A percentile compares a stretch with the other conserved stretches of the same genome.
Conservation (phyloP, 179 eudicot species). For the Nepenthes alata region DNA sequence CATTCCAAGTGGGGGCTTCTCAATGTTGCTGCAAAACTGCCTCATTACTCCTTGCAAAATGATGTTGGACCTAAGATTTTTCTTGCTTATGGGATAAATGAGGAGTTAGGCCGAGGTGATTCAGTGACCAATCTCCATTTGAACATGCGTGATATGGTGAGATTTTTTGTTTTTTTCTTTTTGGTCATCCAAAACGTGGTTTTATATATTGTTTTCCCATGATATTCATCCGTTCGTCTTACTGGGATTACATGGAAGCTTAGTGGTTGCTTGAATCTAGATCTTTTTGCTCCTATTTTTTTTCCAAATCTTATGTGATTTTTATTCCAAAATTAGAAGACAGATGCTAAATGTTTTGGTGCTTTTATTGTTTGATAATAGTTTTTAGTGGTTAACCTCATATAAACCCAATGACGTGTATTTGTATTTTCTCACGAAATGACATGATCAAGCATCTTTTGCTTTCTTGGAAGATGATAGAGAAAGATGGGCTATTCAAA, state of each 20-base stretch:
- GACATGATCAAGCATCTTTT: no score
- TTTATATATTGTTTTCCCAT: neutral
- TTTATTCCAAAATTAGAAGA: no score
- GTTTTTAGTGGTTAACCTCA: no score
- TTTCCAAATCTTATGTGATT: no score
- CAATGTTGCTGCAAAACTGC: slow-evolving; percentile 93
- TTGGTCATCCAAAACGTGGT: slow-evolving; percentile 7
- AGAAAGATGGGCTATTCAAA: neutral
- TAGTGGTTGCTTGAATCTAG: neutral
- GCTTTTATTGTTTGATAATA: no score
- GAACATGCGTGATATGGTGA: slow-evolving; percentile 91
- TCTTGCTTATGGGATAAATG: slow-evolving; percentile 63
- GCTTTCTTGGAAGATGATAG: no score
- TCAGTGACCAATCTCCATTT: slow-evolving; percentile 69
- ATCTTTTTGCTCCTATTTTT: no score
- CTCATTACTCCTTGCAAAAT: slow-evolving; percentile 90
- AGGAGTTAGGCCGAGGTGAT: slow-evolving; percentile 65
- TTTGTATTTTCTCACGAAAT: no score
- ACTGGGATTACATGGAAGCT: neutral
- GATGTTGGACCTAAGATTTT: slow-evolving; percentile 88
- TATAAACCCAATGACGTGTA: no score
- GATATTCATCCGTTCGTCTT: neutral
- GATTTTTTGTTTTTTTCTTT: slow-evolving; percentile 13
- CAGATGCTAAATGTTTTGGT: no score
- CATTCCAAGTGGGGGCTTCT: slow-evolving; percentile 97